Evolutionary conservation across 345 rosid species (phyloP), one percentile per base, ranked within the genome.

Genomic region (Salix arbutifolia): DNA sequence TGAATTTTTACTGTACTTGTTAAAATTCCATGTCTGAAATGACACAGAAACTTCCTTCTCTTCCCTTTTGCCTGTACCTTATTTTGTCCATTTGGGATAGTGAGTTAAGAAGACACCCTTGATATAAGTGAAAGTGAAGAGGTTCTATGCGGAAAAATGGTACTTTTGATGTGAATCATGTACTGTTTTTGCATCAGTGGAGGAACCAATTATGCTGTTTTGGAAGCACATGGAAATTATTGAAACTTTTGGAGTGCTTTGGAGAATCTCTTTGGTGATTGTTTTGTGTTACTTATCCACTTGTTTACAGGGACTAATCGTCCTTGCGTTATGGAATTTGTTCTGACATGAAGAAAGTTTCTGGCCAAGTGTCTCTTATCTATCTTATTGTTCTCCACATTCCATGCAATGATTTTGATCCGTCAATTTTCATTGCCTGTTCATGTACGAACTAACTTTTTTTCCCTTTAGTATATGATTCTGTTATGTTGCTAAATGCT

Each of bases 151-250:
- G 18, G 37, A 23, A 52, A 75, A 42, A 13, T 58, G 50, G 46
- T 74, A 62, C 62, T 76, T 56, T 67, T 79, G 77, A 73, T 70
- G 68, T 68, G 79, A 69, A 69, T 46, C 78, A 48, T 58, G 64
- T 11, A 58, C 28, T 58, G 52, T 73, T 48, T 65, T 60, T 56
- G 80, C 74, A 67, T 65, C 72, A 78, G 76, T 64, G 7, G 26
- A 75, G 70, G 78, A 78, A 80, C 76, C 75, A 25, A 40, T 75
- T 68, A 72, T 78, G 60, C 26, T 50, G 50, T 77, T 70, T 31
- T 70, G 28, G 21, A 30, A 65, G 38, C 21, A 50, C 52, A 46
- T 56, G 66, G 31, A 71, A 80, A 71, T 71, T 67, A 71, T 78
- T 72, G 75, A 52, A 62, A 56, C 74, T 68, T 71, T 60, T 35